These are phyloP conservation scores for Penstemon davidsonii DNA, from an alignment of 257 asterid species.

Conservation along the genomic window DNA sequence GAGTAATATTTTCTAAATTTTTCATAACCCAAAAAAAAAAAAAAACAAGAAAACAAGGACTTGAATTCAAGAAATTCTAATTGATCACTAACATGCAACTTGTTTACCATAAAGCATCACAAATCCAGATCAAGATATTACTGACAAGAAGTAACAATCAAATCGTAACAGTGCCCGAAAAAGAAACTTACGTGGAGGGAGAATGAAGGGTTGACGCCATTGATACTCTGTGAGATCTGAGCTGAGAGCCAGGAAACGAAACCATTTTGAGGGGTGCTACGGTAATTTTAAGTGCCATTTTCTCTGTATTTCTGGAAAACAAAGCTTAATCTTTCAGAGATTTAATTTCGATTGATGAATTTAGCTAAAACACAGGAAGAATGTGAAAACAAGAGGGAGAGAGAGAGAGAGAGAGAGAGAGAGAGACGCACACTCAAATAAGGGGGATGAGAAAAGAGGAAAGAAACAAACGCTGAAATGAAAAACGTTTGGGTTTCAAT, in stretches of 20 bases:
- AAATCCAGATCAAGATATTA: slow-evolving; percentile 17
- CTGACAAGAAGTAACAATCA: slow-evolving; percentile 14
- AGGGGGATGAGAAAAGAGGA: slow-evolving; percentile 10
- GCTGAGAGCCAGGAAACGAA: slow-evolving; percentile 37
- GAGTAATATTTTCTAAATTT: no score
- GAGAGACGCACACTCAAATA: slow-evolving; percentile 18
- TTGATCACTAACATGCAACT: slow-evolving; percentile 29
- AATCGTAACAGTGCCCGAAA: not conserved
- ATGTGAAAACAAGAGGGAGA: not conserved
- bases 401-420: slow-evolving; percentile 9
- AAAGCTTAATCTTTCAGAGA: not conserved
- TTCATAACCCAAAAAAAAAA: not conserved
- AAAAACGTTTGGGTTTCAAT: slow-evolving; percentile 23
- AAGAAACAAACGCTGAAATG: not conserved
- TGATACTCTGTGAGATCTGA: slow-evolving; percentile 58
- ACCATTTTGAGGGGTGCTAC: slow-evolving; percentile 41
- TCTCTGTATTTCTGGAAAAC: not conserved
- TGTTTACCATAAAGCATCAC: slow-evolving; percentile 15
- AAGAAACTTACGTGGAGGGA: slow-evolving; percentile 48
- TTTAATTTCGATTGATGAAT: not conserved
- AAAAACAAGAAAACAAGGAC: not conserved
- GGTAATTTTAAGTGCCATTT: slow-evolving; percentile 58
- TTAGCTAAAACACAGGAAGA: not conserved
- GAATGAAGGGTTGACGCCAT: slow-evolving; percentile 69
- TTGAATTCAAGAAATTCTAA: slow-evolving; percentile 9